Evolutionary conservation across 495 filamentous ascomycete species (phyloP).

Genomic region (Aspergillus incahuasiensis): DNA sequence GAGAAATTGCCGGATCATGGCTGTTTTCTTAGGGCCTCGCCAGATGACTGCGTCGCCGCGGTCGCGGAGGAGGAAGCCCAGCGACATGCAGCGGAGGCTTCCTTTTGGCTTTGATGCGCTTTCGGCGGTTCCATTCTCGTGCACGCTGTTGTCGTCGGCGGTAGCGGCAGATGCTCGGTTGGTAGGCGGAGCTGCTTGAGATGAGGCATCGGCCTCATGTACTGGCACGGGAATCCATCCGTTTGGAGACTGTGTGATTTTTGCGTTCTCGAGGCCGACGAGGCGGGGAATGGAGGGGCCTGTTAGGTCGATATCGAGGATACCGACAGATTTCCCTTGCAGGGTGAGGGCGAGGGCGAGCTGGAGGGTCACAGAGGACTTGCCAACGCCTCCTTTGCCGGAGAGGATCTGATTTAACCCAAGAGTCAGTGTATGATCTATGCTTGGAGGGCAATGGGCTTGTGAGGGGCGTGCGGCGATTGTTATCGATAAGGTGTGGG

Average conservation of each 20-base stretch:
- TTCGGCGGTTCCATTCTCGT: not conserved
- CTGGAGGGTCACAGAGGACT: conserved; percentile 94
- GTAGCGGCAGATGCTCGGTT: not conserved
- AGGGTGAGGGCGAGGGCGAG: conserved; percentile 86
- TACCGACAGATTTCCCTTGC: conserved; percentile 79
- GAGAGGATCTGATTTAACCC: conserved; percentile 61
- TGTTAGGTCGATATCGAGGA: conserved; percentile 94
- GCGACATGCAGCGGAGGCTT: conserved; percentile 78
- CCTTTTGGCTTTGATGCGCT: not conserved
- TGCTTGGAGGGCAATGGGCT: not conserved
- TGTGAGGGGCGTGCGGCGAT: not conserved
- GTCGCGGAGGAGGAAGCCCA: conserved; percentile 81
- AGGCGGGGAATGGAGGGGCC: conserved; percentile 94
- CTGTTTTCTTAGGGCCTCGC: conserved; percentile 97
- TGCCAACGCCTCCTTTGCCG: conserved; percentile 95
- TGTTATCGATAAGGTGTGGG: conserved; percentile 45
- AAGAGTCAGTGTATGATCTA: not conserved
- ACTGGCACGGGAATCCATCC: conserved; percentile 89
- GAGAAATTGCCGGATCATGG: conserved; percentile 96
- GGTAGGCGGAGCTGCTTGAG: not conserved
- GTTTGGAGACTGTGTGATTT: conserved; percentile 80
- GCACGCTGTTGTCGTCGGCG: no score
- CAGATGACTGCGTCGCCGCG: conserved; percentile 91
- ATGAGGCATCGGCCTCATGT: conserved; percentile 43
- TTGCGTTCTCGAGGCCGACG: conserved; percentile 80